Evolutionary conservation across 805 yeast species (phyloP), one percentile per base, ranked within the genome.

Genomic region (Candida dajiaensis): DNA sequence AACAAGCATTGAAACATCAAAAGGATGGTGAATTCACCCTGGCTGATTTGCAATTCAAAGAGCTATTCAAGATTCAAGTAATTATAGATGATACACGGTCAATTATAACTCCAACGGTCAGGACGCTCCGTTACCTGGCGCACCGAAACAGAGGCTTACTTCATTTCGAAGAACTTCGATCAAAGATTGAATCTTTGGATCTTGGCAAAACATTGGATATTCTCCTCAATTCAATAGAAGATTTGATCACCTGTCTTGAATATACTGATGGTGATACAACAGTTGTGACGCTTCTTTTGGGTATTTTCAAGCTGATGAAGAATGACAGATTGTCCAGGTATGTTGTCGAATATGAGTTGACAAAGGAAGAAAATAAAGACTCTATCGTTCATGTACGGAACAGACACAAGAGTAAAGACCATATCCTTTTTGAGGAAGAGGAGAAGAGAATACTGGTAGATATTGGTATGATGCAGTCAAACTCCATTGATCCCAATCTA

Each of bases 91-190:
- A 76, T 46, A 73, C 68, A 38, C 66, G 70, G 59, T 26, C 59
- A 2, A 58, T 58, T 33, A 61, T 51, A 6, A 79, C 92, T 0
- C 92, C 95, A 1, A 79, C 85, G 2, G 76, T 90, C 21, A 81
- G 83, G 53, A 76, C 81, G 11, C 69, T 94, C 29, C 74, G 95
- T 43, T 89, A 86, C 58, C 69, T 94, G 54, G 83, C 85, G 1
- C 80, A 81, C 59, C 75, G 97, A 53, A 94, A 92, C 59, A 69
- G 95, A 47, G 97, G 96, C 0, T 73, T 88, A 55, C 72, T 88
- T 28, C 76, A 80, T 50, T 73, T 85, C 33, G 62, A 64, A 6
- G 70, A 66, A 38, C 50, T 69, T 5, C 43, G 42, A 10, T 26
- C 59, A 48, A 45, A 50, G 44, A 41, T 59, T 50, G 37, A 51